These are phyloP conservation scores for Coemansia sp. DNA, from an alignment of 192 early-diverging fungal genomes.

Conservation along the genomic window DNA sequence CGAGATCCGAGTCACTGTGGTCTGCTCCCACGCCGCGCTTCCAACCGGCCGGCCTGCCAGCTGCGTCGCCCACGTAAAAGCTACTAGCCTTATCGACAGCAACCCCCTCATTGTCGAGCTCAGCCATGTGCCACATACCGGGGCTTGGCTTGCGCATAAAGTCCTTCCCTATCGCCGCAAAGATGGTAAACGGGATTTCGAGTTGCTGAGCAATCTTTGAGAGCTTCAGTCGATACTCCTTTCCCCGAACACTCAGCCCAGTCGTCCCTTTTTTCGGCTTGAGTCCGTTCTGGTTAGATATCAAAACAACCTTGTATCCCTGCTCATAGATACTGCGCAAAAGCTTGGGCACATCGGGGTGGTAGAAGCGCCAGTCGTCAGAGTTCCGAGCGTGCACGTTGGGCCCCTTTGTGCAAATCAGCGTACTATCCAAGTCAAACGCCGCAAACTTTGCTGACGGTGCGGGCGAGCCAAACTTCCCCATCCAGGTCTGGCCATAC, in stretches of 20 bases:
- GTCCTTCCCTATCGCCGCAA: conserved; percentile 69
- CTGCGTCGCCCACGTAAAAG: conserved; percentile 93
- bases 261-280: conserved; percentile 9
- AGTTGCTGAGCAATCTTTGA: conserved; percentile 77
- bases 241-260: conserved; percentile 18
- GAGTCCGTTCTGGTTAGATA: conserved; percentile 39
- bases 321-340: conserved; percentile 60
- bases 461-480: conserved; percentile 27
- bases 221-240: conserved; percentile 58
- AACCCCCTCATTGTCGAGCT: conserved; percentile 29
- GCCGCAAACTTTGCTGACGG: conserved; percentile 44
- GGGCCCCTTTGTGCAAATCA: conserved; percentile 66
- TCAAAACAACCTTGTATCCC: conserved; percentile 56
- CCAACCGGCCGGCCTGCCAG: conserved; percentile 74
- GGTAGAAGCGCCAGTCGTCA: conserved; percentile 80
- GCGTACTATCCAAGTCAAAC: conserved; percentile 67
- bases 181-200: conserved; percentile 66
- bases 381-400: conserved; percentile 62
- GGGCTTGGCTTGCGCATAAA: conserved; percentile 52
- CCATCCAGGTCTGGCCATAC: conserved; percentile 41
- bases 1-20: conserved; percentile 80
- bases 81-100: conserved; percentile 56
- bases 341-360: conserved; percentile 57
- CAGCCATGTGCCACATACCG: conserved; percentile 44
- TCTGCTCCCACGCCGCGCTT: conserved; percentile 62